A percentile compares a stretch with the other conserved stretches of the same genome.
These are phyloP conservation scores for Galeopsis tetrahit DNA, from an alignment of 257 asterid species.

Conservation along the genomic window DNA sequence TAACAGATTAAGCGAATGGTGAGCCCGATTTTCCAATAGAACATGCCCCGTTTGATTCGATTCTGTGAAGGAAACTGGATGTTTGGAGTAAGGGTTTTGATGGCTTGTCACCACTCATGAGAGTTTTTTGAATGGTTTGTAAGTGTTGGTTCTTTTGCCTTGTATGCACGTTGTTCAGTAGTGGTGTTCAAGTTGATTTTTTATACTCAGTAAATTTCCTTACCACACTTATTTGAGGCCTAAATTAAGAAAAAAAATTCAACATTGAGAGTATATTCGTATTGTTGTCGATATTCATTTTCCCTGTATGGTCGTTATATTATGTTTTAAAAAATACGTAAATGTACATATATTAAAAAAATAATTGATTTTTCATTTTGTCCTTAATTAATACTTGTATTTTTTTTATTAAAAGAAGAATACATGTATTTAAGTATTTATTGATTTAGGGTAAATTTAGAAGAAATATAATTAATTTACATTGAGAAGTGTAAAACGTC, in stretches of 20 bases:
- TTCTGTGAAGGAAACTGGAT: not conserved
- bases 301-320: not conserved
- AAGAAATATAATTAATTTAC: too few species aligned
- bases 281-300: conserved; percentile 13
- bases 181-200: conserved; percentile 28
- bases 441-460: too few species aligned
- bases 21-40: conserved; percentile 12
- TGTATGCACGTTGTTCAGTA: not conserved
- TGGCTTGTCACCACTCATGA: conserved; percentile 7
- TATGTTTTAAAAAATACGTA: too few species aligned
- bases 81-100: not conserved
- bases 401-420: too few species aligned
- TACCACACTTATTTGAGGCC: conserved; percentile 8
- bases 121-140: not conserved
- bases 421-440: too few species aligned
- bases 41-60: conserved; percentile 1
- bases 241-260: not conserved
- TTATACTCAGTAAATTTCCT: conserved; percentile 10
- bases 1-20: conserved; percentile 17
- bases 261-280: conserved; percentile 15
- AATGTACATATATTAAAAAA: too few species aligned
- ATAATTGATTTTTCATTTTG: too few species aligned
- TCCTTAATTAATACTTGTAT: too few species aligned
- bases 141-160: not conserved
- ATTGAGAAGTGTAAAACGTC: too few species aligned